These are phyloP conservation scores for Myxozyma lipomycoides DNA, from an alignment of 805 yeast species.

Conservation along the genomic window DNA sequence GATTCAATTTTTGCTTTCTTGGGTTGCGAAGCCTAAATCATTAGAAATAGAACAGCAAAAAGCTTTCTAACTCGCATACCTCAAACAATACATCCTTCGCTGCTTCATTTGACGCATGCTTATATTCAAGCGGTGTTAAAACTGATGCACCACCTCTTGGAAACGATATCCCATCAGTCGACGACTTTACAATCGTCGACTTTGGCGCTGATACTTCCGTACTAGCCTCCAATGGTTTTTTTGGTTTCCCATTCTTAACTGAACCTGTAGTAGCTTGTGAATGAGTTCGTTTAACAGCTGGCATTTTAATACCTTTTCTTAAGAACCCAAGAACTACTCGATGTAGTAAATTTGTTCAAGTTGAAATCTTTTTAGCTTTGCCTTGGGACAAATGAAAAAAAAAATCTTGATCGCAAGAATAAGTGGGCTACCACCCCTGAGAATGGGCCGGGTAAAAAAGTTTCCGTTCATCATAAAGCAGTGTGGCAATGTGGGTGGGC, in stretches of 20 bases:
- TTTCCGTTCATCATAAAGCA: too few relatives aligned
- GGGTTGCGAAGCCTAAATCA: constrained; percentile 12
- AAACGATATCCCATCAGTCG: constrained; percentile 39
- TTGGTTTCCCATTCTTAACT: background rate
- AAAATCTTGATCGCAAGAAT: background rate
- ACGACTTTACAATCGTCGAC: background rate
- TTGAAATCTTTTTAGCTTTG: background rate
- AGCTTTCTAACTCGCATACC: constrained; percentile 5
- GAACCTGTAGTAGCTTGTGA: background rate
- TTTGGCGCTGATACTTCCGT: background rate
- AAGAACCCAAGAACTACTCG: too few relatives aligned
- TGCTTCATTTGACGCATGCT: constrained; percentile 90
- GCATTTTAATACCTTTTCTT: too few relatives aligned
- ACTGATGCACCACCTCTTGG: constrained; percentile 90
- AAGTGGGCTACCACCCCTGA: background rate
- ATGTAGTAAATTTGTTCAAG: too few relatives aligned
- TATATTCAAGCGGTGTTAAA: constrained; percentile 83
- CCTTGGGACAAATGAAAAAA: background rate
- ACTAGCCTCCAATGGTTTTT: background rate
- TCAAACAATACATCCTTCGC: constrained; percentile 78
- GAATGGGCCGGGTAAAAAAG: too few relatives aligned
- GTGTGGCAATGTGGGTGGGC: too few relatives aligned
- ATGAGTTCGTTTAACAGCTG: constrained; percentile 15
- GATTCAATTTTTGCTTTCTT: constrained; percentile 11
- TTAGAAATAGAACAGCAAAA: constrained; percentile 4